These are phyloP conservation scores for Cylindrodendrum hubeiense DNA, from an alignment of 2,329 filamentous ascomycete species.

Conservation along the genomic window DNA sequence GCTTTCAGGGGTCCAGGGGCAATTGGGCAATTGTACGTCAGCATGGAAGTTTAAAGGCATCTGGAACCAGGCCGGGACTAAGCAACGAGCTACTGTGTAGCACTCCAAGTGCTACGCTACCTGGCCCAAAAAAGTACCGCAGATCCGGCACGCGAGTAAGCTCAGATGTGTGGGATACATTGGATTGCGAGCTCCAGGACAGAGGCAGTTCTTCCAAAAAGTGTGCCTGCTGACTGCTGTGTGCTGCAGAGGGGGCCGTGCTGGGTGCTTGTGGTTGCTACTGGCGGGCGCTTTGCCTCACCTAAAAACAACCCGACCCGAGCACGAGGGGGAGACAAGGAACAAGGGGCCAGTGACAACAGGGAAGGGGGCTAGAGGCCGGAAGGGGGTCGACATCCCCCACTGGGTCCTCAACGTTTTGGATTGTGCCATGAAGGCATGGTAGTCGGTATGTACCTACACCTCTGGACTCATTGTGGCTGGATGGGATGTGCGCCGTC, in stretches of 20 bases:
- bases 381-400: neutral
- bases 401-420: slow-evolving; percentile 27
- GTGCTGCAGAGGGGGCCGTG: slow-evolving; percentile 16
- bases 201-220: neutral
- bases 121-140: neutral
- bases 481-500: neutral
- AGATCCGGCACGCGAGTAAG: slow-evolving; percentile 16
- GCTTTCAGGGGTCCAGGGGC: slow-evolving; percentile 17
- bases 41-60: slow-evolving; percentile 1
- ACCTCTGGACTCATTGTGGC: neutral
- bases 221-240: neutral
- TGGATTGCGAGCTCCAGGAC: neutral
- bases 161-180: slow-evolving; percentile 10
- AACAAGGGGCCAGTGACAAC: slow-evolving; percentile 5
- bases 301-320: slow-evolving; percentile 17
- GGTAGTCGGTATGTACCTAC: neutral
- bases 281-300: slow-evolving; percentile 12
- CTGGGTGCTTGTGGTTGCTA: slow-evolving; percentile 9
- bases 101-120: neutral
- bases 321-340: slow-evolving; percentile 12
- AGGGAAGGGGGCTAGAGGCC: slow-evolving; percentile 6
- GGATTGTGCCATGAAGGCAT: neutral
- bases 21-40: neutral
- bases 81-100: neutral
- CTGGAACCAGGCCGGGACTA: neutral